These are phyloP conservation scores for Pyricularia grisea DNA, from an alignment of 2,329 filamentous ascomycete species.

Conservation along the genomic window DNA sequence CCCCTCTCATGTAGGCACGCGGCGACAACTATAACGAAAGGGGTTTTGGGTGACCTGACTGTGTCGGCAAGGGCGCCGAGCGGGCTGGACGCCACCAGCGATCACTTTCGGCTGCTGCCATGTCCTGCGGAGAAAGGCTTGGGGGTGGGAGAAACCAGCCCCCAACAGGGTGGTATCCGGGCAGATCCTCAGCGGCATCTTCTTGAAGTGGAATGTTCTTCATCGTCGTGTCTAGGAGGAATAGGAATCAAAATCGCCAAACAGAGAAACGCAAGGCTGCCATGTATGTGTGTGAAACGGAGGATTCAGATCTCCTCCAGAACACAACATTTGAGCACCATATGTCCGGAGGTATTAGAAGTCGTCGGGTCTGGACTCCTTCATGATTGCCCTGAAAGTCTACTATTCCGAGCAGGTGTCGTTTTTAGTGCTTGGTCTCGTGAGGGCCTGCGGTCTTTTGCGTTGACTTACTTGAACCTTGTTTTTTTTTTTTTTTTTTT, in stretches of 20 bases:
- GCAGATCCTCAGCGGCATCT: not conserved
- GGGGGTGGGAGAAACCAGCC: not conserved
- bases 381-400: not conserved
- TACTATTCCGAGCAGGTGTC: not conserved
- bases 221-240: not conserved
- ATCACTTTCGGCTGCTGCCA: slow-evolving; percentile 1
- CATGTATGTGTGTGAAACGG: not conserved
- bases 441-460: not conserved
- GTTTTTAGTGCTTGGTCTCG: not conserved
- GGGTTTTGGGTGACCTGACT: not conserved
- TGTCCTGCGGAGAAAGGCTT: slow-evolving; percentile 1
- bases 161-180: not conserved
- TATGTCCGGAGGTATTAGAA: not conserved
- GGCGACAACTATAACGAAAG: not conserved
- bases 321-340: not conserved
- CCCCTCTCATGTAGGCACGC: not conserved
- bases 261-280: not conserved
- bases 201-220: not conserved
- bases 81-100: slow-evolving; percentile 1
- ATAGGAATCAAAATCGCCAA: not conserved
- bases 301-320: not conserved
- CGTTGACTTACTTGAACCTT: not conserved
- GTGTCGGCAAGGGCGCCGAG: not conserved
- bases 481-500: not conserved
- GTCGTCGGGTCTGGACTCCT: not conserved